Evolutionary conservation across 768 basidiomycete genomes (phyloP), one percentile per base, ranked within the genome.

Genomic region (Trametes maxima): DNA sequence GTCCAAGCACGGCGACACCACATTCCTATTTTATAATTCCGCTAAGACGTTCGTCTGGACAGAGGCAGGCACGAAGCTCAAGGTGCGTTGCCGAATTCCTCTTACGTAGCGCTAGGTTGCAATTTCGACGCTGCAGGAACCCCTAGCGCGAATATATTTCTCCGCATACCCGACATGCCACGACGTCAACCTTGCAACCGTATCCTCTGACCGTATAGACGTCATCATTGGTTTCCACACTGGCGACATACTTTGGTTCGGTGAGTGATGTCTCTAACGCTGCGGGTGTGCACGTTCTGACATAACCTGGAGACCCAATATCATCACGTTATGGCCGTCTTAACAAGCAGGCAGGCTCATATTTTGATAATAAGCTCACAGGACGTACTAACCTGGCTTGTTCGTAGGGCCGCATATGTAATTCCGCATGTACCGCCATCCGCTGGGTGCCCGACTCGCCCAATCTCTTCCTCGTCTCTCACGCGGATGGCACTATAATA

Each of bases 241-340:
- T 0, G 97, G 97, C n/a, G 97, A 99, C 76, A 78, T 99, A 39
- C 76, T 98, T 50, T 98, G 97, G 97, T 80, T 98, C 57, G 95
- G 95, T 91, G 64, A 65, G 82, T 33, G 8, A 8, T 69, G 59
- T 39, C 60, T 59, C 60, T 28, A 45, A 50, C 35, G 28, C 33
- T 49, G 55, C 39, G 59, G 37, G 55, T 36, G 33, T 22, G 25
- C 11, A 14, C 0, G 10, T 54, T 28, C 51, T 63, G 12, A 63
- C 25, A n/a, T 16, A 61, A 45, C 33, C 39, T 44, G 24, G 62
- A 94, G 92, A 94, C 73, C 90, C 90, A 16, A 86, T 94, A 63
- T 82, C 84, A 22, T 87, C 85, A 19, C 87, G 90, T 36, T 94
- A 94, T 66, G 82, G 81, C n/a, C 87, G 93, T n/a, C 77, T 93